These are phyloP conservation scores for Avena insularis DNA, from an alignment of 176 grass and related monocot species.

Conservation along the genomic window DNA sequence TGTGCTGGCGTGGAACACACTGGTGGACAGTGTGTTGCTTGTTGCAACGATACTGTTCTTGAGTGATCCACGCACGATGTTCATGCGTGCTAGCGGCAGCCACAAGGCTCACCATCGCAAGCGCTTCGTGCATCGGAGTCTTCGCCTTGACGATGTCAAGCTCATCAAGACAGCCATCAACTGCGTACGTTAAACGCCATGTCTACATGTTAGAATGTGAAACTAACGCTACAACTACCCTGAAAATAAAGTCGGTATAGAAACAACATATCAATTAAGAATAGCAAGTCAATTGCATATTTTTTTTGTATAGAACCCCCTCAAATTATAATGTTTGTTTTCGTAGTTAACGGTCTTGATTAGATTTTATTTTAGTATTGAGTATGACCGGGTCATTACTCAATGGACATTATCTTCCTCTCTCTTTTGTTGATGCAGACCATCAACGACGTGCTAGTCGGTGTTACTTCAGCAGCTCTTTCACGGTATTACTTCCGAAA, in stretches of 20 bases:
- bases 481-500: neutral
- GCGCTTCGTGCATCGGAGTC: neutral
- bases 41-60: neutral
- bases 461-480: conserved; percentile 54
- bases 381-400: no score
- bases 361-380: no score
- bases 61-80: neutral
- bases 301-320: no score
- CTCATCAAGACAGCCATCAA: neutral
- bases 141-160: neutral
- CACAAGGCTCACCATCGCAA: neutral
- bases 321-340: no score
- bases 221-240: no score
- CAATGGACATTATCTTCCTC: neutral
- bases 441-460: conserved; percentile 61
- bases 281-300: no score
- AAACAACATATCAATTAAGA: no score
- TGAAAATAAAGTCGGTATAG: no score
- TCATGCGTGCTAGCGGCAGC: neutral
- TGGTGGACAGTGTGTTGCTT: neutral
- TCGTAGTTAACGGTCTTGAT: no score
- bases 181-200: neutral
- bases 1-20: neutral
- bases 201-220: neutral
- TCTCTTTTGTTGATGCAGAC: neutral